Evolutionary conservation across 108 stramenopile species (phyloP).

Genomic region (Pseudonitzschia multiseries): DNA sequence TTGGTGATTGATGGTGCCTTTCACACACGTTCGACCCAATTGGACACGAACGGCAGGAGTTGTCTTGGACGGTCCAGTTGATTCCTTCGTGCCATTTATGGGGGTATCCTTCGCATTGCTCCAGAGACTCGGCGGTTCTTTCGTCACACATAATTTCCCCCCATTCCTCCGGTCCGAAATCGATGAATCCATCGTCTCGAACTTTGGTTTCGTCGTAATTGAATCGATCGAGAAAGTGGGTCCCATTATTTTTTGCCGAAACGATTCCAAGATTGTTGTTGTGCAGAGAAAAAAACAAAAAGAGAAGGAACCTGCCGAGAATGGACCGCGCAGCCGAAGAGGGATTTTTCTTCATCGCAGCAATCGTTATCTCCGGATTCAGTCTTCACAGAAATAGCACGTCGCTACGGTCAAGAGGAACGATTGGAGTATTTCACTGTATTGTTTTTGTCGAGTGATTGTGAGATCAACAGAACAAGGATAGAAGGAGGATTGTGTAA

Average conservation of each 20-base stretch:
- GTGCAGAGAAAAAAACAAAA: background rate
- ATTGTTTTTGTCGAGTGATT: no score
- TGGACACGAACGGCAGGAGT: conserved; percentile 44
- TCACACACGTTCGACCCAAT: conserved; percentile 29
- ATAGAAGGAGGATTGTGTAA: no score
- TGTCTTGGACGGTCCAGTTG: conserved; percentile 21
- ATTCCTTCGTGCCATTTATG: conserved; percentile 27
- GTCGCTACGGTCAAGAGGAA: no score
- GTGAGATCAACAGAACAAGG: no score
- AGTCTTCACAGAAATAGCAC: no score
- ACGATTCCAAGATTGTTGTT: background rate
- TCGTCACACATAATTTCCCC: conserved; percentile 25
- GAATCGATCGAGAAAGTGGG: conserved; percentile 22
- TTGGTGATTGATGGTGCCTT: conserved; percentile 45
- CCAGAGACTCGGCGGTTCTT: conserved; percentile 1
- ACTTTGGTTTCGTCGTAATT: conserved; percentile 13
- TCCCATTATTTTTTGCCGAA: conserved; percentile 6
- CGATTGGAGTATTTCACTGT: no score
- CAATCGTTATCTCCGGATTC: no score
- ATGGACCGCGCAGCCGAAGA: background rate
- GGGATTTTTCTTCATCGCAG: background rate
- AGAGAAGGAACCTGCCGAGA: background rate
- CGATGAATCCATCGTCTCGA: conserved; percentile 1
- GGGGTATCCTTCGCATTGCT: conserved; percentile 29
- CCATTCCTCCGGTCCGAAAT: conserved; percentile 28